phyloP scores from a whole-genome alignment of 192 early-diverging fungal species.

The Backusella australiensis region DNA sequence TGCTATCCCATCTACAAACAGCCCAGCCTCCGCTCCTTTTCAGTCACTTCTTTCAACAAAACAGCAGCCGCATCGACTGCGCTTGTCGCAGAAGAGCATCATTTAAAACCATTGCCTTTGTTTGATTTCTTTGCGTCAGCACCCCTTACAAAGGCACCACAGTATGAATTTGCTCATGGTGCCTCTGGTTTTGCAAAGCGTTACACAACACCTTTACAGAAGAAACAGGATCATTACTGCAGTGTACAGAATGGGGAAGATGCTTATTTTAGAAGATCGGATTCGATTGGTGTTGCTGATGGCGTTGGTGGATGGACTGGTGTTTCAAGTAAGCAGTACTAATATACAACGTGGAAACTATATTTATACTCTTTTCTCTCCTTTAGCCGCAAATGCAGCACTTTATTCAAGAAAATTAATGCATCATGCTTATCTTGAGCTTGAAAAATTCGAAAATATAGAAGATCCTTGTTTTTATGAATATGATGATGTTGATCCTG shows the following conservation, averaged over 20 bases:
- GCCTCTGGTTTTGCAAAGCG: conserved; percentile 30
- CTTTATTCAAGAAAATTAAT: conserved; percentile 91
- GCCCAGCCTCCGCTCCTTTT: not conserved
- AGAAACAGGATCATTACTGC: conserved; percentile 50
- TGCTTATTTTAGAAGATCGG: conserved; percentile 84
- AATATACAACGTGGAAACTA: not conserved
- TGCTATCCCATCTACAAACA: conserved; percentile 2
- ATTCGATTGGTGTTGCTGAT: conserved; percentile 91
- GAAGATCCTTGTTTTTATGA: conserved; percentile 74
- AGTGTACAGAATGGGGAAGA: conserved; percentile 87
- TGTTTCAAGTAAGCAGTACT: conserved; percentile 18
- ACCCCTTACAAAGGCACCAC: not conserved
- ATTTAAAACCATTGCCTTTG: not conserved
- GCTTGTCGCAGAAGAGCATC: not conserved
- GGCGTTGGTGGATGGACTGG: conserved; percentile 92
- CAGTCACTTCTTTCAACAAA: not conserved
- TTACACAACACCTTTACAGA: conserved; percentile 2
- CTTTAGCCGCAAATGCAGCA: conserved; percentile 83
- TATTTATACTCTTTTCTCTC: not conserved
- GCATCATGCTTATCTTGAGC: conserved; percentile 86
- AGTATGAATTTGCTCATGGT: conserved; percentile 24
- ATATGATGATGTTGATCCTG: conserved; percentile 77
- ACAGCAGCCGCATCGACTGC: not conserved
- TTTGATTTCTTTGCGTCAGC: conserved; percentile 14
- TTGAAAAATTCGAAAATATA: conserved; percentile 86